Conservation (phyloP, 163 green algal species). For the Botryococcus braunii region DNA sequence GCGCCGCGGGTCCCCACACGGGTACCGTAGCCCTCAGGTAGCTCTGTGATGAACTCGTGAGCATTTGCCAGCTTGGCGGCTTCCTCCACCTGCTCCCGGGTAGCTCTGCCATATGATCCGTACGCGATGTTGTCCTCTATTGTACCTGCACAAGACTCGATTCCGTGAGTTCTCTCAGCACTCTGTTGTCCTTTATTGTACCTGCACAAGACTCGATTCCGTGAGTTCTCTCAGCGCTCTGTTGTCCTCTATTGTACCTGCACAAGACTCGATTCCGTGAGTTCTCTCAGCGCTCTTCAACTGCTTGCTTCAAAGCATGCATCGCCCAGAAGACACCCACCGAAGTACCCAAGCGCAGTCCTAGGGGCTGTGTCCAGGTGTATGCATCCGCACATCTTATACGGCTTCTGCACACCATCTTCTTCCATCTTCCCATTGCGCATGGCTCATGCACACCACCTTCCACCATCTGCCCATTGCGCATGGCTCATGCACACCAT, state of each 20-base stretch:
- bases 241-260: slow-evolving; percentile 55
- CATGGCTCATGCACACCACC: too few relatives aligned
- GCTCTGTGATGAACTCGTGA: slow-evolving; percentile 65
- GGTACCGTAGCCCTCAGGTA: slow-evolving; percentile 66
- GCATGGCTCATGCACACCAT: too few relatives aligned
- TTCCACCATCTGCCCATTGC: too few relatives aligned
- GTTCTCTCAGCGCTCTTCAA: too few relatives aligned
- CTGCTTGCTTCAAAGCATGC: too few relatives aligned
- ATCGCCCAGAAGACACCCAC: too few relatives aligned
- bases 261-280: background rate
- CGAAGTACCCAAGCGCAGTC: too few relatives aligned
- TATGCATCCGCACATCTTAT: too few relatives aligned
- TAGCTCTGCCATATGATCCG: slow-evolving; percentile 46
- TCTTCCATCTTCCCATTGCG: too few relatives aligned
- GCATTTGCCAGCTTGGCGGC: slow-evolving; percentile 73
- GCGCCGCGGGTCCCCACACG: slow-evolving; percentile 18
- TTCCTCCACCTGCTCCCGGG: slow-evolving; percentile 52
- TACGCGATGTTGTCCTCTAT: slow-evolving; percentile 79
- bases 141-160: slow-evolving; percentile 14
- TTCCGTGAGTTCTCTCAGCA: background rate
- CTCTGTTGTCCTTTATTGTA: slow-evolving; percentile 67
- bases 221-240: slow-evolving; percentile 27
- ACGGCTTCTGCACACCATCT: too few relatives aligned
- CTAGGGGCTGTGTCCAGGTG: too few relatives aligned
- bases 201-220: slow-evolving; percentile 9